Percentiles rank a stretch among this genome's conserved stretches.
These are phyloP conservation scores for Populus pruinosa DNA, from an alignment of 345 rosid species.

Conservation along the genomic window DNA sequence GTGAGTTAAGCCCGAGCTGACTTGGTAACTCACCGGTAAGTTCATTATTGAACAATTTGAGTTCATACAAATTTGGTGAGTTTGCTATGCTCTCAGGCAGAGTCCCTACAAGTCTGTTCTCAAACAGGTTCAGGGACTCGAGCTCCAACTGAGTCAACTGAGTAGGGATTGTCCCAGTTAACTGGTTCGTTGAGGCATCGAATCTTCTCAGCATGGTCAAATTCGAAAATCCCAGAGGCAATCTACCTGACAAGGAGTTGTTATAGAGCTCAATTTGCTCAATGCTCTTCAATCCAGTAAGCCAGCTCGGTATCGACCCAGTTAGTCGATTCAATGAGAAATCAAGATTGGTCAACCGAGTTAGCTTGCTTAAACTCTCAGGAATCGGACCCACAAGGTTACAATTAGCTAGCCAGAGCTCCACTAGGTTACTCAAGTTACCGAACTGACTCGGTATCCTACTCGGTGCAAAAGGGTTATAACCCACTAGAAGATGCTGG, in stretches of 20 bases:
- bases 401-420: constrained; percentile 58
- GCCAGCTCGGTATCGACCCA: constrained; percentile 63
- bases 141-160: constrained; percentile 58
- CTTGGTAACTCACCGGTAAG: constrained; percentile 63
- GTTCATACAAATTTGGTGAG: constrained; percentile 56
- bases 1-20: constrained; percentile 60
- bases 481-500: constrained; percentile 46
- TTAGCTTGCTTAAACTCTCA: constrained; percentile 29
- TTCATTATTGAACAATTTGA: constrained; percentile 65
- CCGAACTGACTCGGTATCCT: constrained; percentile 48
- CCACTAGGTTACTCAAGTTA: constrained; percentile 49
- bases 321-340: constrained; percentile 48
- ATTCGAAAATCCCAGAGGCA: constrained; percentile 50
- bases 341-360: constrained; percentile 49
- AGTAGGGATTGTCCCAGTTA: constrained; percentile 58
- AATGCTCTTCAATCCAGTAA: constrained; percentile 41
- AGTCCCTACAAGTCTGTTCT: constrained; percentile 63
- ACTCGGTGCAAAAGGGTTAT: constrained; percentile 55
- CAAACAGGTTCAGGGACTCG: constrained; percentile 57
- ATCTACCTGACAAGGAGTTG: constrained; percentile 66
- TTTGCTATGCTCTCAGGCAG: constrained; percentile 59
- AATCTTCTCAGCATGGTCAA: constrained; percentile 44
- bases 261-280: constrained; percentile 67
- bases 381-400: constrained; percentile 60
- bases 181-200: constrained; percentile 63